Evolutionary conservation across 176 grass and related monocot species (phyloP), one percentile per base, ranked within the genome.

Genomic region (Oryza glaberrima): DNA sequence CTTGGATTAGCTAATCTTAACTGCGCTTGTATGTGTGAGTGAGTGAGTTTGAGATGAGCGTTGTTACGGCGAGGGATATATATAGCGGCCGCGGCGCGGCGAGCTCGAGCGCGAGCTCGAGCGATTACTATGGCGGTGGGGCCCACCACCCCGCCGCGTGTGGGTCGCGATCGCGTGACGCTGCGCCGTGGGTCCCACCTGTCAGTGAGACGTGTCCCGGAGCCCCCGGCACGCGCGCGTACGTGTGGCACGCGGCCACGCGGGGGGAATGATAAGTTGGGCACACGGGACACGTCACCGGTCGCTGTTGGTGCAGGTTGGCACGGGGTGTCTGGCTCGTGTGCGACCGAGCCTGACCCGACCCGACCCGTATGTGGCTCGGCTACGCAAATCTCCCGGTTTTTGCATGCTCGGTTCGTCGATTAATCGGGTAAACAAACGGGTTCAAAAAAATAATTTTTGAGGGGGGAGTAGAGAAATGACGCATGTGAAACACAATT

Each of bases 281-380:
- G 30, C 30, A 32, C 32, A 22, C 12, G 65, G 65, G 60, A 65
- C 77, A 80, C 77, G 77, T 34, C 65, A 30, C 23, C 76, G 75
- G 6, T 36, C 23, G 25, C 72, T 30, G 7, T 63, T 77, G 56
- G 70, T 20, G 70, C 58, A 60, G 54, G 56, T 82, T 73, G 81
- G 56, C 81, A 58, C 25, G 40, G 41, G 81, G 25, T 75, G 81
- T 47, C 19, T 12, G 47, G 13, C 80, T 16, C 51, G 51, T 13
- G 51, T 13, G 12, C 12, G 19, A n/a, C 54, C 20, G 58, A 63
- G n/a, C 20, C 58, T 11, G 58, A 63, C n/a, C 58, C n/a, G 35
- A 35, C 35, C 35, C 30, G 58, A 23, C 17, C 17, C 6, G 17
- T 22, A 4, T 19, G 10, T 6, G 43, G 64, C 51, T 51, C 1